Evolutionary conservation across 2,329 filamentous ascomycete genomes (phyloP).

Genomic region (Pseudogymnoascus sp.): DNA sequence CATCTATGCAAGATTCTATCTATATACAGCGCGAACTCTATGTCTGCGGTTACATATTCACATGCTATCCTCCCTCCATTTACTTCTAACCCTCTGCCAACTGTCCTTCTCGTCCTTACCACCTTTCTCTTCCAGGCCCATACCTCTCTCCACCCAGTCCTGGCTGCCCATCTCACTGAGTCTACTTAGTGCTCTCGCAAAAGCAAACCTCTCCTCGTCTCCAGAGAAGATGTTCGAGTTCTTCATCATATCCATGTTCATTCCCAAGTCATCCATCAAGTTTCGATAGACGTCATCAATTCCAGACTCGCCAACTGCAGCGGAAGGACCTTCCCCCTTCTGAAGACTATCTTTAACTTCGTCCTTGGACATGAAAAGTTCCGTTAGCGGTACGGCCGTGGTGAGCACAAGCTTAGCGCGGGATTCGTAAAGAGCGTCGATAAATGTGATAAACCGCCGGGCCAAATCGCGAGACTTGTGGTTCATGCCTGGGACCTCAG

Average conservation of each 20-base stretch:
- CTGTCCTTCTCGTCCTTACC: slow-evolving; percentile 39
- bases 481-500: slow-evolving; percentile 87
- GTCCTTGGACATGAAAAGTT: slow-evolving; percentile 73
- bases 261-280: slow-evolving; percentile 80
- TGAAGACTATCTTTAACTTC: slow-evolving; percentile 58
- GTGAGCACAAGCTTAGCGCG: slow-evolving; percentile 94
- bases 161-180: slow-evolving; percentile 88
- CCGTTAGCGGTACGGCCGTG: slow-evolving; percentile 72
- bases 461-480: slow-evolving; percentile 79
- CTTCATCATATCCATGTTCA: slow-evolving; percentile 79
- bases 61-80: slow-evolving; percentile 41
- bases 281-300: slow-evolving; percentile 66
- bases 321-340: slow-evolving; percentile 37
- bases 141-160: slow-evolving; percentile 86
- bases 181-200: slow-evolving; percentile 78
- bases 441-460: slow-evolving; percentile 90
- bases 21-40: slow-evolving; percentile 2
- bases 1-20: slow-evolving; percentile 8
- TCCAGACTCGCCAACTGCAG: slow-evolving; percentile 29
- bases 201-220: slow-evolving; percentile 94
- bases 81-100: slow-evolving; percentile 41
- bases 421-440: slow-evolving; percentile 89
- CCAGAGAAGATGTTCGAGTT: slow-evolving; percentile 81
- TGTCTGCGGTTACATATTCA: slow-evolving; percentile 14
- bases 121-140: slow-evolving; percentile 37